Percentiles rank a stretch among this genome's conserved stretches.
phyloP scores from a whole-genome alignment of 2,329 filamentous ascomycete species.

The Tolypocladium ovalisporum region DNA sequence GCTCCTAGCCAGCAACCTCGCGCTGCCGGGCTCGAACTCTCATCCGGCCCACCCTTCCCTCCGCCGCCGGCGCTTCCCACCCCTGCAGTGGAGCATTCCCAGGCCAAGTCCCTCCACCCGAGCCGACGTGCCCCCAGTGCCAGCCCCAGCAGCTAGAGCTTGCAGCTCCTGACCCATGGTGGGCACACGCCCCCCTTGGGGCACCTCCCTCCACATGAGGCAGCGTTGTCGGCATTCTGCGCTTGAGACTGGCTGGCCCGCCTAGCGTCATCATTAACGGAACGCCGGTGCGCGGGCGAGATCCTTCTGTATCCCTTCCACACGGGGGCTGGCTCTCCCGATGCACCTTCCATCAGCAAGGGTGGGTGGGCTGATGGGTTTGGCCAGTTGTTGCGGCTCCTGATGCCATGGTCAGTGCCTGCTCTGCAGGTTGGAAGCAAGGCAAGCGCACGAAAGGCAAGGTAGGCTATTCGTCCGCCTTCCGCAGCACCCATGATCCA shows the following conservation, averaged over 20 bases:
- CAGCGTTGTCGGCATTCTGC: slow-evolving; percentile 1
- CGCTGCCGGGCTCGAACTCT: not conserved
- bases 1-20: not conserved
- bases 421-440: not conserved
- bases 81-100: not conserved
- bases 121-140: not conserved
- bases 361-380: slow-evolving; percentile 5
- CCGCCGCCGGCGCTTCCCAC: not conserved
- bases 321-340: slow-evolving; percentile 2
- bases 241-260: slow-evolving; percentile 5
- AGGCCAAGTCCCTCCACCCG: not conserved
- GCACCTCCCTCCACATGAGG: slow-evolving; percentile 1
- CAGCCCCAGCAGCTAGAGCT: not conserved
- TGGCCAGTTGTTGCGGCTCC: not conserved
- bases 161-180: not conserved
- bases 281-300: slow-evolving; percentile 13
- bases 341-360: slow-evolving; percentile 14
- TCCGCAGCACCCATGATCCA: not conserved
- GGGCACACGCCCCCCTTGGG: not conserved
- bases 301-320: slow-evolving; percentile 21
- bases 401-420: not conserved
- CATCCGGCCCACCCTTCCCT: not conserved
- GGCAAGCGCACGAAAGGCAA: not conserved
- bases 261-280: slow-evolving; percentile 4
- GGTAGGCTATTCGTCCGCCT: not conserved